phyloP scores from a whole-genome alignment of 2,329 filamentous ascomycete genomes.

The Nectriaceae sp. region DNA sequence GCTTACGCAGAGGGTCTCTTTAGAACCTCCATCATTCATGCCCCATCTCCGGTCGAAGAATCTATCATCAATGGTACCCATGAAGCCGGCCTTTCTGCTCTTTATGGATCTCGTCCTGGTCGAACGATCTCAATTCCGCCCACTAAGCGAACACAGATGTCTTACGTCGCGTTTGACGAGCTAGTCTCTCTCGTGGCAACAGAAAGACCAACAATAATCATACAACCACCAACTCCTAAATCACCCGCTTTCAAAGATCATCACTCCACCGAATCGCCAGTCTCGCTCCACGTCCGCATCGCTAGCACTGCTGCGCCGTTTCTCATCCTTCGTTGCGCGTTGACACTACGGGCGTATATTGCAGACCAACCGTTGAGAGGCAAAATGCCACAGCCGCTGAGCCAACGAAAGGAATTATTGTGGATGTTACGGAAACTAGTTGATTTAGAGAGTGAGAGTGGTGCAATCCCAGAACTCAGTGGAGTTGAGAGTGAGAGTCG shows the following conservation, averaged over 20 bases:
- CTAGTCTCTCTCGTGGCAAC: slow-evolving; percentile 69
- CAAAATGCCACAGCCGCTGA: slow-evolving; percentile 82
- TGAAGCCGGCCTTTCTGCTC: slow-evolving; percentile 52
- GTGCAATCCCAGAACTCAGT: slow-evolving; percentile 63
- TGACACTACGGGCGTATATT: slow-evolving; percentile 82
- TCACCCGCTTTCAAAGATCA: slow-evolving; percentile 34
- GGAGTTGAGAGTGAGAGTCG: slow-evolving; percentile 57
- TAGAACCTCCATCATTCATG: slow-evolving; percentile 77
- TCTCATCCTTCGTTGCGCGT: slow-evolving; percentile 76
- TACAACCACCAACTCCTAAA: slow-evolving; percentile 48
- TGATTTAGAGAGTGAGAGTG: slow-evolving; percentile 67
- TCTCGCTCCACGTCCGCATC: slow-evolving; percentile 56
- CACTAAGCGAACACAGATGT: slow-evolving; percentile 69
- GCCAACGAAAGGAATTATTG: slow-evolving; percentile 76
- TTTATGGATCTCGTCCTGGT: slow-evolving; percentile 69
- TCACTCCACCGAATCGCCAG: slow-evolving; percentile 19
- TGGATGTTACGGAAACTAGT: slow-evolving; percentile 70
- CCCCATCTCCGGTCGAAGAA: slow-evolving; percentile 56
- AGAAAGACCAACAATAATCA: slow-evolving; percentile 32
- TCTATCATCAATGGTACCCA: slow-evolving; percentile 50
- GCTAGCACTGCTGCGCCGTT: slow-evolving; percentile 78
- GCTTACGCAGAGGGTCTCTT: slow-evolving; percentile 78
- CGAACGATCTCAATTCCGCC: slow-evolving; percentile 70
- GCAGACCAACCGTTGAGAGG: slow-evolving; percentile 90
- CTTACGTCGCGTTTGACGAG: slow-evolving; percentile 79